These are phyloP conservation scores for Buxus sempervirens DNA, from an alignment of 164 flowering plant genomes.

Conservation along the genomic window DNA sequence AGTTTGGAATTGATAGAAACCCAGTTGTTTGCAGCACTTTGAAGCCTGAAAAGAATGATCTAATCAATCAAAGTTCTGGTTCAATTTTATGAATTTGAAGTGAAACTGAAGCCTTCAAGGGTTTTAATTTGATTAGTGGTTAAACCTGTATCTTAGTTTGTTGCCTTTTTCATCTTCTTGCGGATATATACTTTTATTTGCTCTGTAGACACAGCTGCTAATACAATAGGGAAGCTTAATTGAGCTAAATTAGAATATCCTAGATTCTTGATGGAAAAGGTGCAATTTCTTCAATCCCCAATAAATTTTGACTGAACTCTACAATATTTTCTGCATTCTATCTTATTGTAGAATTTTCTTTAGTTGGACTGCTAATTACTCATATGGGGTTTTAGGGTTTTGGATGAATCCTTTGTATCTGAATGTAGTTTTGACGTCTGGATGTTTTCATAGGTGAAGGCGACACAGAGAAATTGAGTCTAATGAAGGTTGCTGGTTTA, in stretches of 20 bases:
- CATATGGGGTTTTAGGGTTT: conserved; percentile 1
- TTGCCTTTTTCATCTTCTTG: background rate
- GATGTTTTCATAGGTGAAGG: conserved; percentile 22
- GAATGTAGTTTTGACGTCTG: conserved; percentile 8
- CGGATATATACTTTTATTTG: background rate
- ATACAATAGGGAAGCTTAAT: background rate
- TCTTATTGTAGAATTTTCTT: background rate
- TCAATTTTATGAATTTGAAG: background rate
- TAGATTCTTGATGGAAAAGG: background rate
- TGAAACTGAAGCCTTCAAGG: background rate
- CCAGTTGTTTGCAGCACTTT: too few relatives aligned
- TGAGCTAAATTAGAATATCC: too few relatives aligned
- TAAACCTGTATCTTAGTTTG: background rate
- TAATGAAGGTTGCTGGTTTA: conserved; percentile 60
- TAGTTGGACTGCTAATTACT: background rate
- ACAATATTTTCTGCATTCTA: background rate
- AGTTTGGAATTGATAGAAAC: too few relatives aligned
- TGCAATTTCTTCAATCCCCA: background rate
- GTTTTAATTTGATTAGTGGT: background rate
- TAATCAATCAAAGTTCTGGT: background rate
- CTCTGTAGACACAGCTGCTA: background rate
- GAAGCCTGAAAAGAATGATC: background rate
- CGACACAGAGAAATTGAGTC: conserved; percentile 42
- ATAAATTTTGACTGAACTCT: background rate
- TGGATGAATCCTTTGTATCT: conserved; percentile 11